Evolutionary conservation across 2,329 filamentous ascomycete genomes (phyloP).

Genomic region (Lachnellula arida): DNA sequence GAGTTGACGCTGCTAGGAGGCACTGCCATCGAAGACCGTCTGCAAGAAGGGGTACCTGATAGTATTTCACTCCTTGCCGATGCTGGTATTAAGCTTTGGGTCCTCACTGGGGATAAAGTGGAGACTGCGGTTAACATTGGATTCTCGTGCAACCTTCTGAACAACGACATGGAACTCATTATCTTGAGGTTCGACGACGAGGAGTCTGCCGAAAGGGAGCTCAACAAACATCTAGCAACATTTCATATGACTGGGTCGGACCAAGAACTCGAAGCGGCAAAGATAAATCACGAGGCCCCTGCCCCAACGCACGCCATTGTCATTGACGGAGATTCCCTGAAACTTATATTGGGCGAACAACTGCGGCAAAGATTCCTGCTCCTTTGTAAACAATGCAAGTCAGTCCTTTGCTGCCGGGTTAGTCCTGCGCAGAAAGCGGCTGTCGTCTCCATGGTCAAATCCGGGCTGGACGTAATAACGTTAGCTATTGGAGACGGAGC

Average conservation of each 20-base stretch:
- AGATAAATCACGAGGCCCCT: conserved; percentile 79
- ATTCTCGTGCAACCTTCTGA: conserved; percentile 95
- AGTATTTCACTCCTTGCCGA: conserved; percentile 86
- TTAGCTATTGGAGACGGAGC: conserved; percentile 89
- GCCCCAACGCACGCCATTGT: conserved; percentile 85
- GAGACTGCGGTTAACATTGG: conserved; percentile 99
- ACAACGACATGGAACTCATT: conserved; percentile 97
- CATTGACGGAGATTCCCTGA: conserved; percentile 90
- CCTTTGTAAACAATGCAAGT: conserved; percentile 93
- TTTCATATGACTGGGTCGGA: conserved; percentile 83
- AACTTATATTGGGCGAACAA: conserved; percentile 76
- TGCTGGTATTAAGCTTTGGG: conserved; percentile 98
- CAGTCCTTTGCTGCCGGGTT: conserved; percentile 94
- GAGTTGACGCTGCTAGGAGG: conserved; percentile 84
- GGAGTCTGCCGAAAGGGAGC: conserved; percentile 60
- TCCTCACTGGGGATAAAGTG: conserved; percentile 97
- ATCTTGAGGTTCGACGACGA: conserved; percentile 82
- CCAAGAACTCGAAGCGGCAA: conserved; percentile 75
- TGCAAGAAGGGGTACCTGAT: conserved; percentile 95
- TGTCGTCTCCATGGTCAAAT: conserved; percentile 95
- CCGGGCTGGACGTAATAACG: conserved; percentile 91
- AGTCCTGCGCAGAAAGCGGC: conserved; percentile 95
- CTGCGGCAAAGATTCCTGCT: conserved; percentile 90
- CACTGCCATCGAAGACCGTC: conserved; percentile 92
- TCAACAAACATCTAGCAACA: conserved; percentile 66